Base-by-base conservation (phyloP, 495 filamentous ascomycete genomes). In the Neurospora sp. region DNA sequence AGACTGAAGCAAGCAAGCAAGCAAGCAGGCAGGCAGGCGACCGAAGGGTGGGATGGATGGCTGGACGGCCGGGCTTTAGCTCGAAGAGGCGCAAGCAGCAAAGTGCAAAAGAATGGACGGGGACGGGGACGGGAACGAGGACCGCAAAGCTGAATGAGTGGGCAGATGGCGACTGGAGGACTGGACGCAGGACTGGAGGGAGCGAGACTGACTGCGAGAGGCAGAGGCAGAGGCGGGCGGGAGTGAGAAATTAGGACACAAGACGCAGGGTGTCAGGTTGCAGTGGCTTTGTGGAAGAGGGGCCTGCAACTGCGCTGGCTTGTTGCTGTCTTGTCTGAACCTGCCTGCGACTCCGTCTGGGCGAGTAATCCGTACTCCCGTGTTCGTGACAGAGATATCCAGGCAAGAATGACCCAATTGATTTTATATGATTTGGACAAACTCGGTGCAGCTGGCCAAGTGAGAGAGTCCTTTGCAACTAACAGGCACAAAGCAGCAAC, bases 201-300 rank as follows among this genome's bases (percentile, higher is more conserved):
- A 70, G 72, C 42, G 70, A 38, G 39, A 66, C 44, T 31, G 31
- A 41, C 14, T 54, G 37, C 69, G 72, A 72, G 70, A 62, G 40
- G 66, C 42, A 70, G 39, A 62, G 72, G 71, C 72, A 73, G 66
- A 76, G 72, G 54, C 40, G 42, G 39, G 42, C 46, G 38, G 70
- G 71, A 48, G 73, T 76, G 70, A 74, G 76, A 78, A 76, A 73
- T 76, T 75, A 78, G 75, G 75, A 75, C 71, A 75, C 72, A 62
- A 72, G 71, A 54, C 31, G 27, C 71, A 72, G 54, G 54, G 71
- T 69, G 48, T 69, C 42, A 40, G 69, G 74, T 73, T 70, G 59
- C 72, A 73, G 54, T 66, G 54, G 54, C 54, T 66, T 66, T 66
- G 54, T 66, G 54, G 54, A 66, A 35, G 54, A 62, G 71, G 27